Evolutionary conservation across 2,329 filamentous ascomycete species (phyloP).

Genomic region (Colletotrichum chlorophyti): DNA sequence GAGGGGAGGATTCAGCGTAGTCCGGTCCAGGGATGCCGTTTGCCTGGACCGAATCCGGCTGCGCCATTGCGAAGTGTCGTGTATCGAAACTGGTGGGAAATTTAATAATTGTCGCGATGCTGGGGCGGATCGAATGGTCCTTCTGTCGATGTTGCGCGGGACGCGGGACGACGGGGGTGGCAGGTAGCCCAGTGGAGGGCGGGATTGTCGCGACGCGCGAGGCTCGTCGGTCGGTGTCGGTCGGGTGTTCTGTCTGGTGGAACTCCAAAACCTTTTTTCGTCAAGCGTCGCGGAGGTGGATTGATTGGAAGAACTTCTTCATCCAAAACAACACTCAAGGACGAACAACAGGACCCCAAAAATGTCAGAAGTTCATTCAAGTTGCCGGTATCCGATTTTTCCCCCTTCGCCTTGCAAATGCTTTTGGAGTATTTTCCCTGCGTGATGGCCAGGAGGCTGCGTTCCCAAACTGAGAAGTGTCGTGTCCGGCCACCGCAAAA

Average conservation of each 20-base stretch:
- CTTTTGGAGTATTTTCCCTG: conserved; percentile 25
- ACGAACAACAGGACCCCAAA: conserved; percentile 20
- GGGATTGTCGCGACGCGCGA: conserved; percentile 32
- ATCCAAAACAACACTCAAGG: conserved; percentile 30
- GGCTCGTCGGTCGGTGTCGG: conserved; percentile 29
- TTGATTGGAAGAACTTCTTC: conserved; percentile 40
- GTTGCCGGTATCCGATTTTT: conserved; percentile 21
- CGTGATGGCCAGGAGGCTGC: conserved; percentile 36
- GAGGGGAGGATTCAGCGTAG: conserved; percentile 38
- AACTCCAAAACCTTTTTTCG: conserved; percentile 46
- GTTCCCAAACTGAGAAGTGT: conserved; percentile 39
- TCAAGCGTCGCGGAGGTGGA: conserved; percentile 41
- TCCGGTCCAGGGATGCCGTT: conserved; percentile 50
- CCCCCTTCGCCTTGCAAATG: conserved; percentile 21
- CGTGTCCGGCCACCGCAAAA: conserved; percentile 41
- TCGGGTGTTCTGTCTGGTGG: conserved; percentile 45
- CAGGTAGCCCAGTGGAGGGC: conserved; percentile 27
- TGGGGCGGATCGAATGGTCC: conserved; percentile 1
- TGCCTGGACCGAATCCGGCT: conserved; percentile 44
- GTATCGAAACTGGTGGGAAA: not conserved
- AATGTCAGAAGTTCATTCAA: conserved; percentile 27
- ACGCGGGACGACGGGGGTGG: conserved; percentile 29
- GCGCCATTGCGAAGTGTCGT: conserved; percentile 44
- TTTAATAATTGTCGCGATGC: conserved; percentile 14
- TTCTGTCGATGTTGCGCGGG: conserved; percentile 21